phyloP scores from a whole-genome alignment of 2,329 filamentous ascomycete genomes.

The Verticillium dahliae region DNA sequence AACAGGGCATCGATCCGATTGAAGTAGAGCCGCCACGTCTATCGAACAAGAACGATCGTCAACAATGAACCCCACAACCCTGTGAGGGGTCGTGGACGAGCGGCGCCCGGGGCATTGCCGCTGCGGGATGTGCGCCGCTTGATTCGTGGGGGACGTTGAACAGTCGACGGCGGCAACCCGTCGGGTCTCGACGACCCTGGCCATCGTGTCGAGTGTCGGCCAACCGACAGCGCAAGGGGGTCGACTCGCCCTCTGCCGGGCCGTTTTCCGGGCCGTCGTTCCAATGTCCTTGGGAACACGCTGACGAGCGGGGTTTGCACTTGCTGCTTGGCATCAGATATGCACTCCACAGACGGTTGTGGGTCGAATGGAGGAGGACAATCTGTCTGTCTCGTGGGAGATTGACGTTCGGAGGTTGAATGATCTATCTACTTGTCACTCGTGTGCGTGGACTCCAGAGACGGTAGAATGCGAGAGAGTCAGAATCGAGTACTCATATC shows the following conservation, averaged over 20 bases:
- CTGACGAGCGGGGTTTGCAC: too few relatives aligned
- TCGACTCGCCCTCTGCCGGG: neutral
- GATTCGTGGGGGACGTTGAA: neutral
- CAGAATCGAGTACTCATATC: too few relatives aligned
- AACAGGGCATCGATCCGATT: neutral
- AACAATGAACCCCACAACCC: neutral
- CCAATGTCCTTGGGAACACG: neutral
- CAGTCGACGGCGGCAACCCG: neutral
- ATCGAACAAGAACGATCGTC: neutral
- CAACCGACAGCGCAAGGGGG: neutral
- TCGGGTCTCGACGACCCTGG: neutral
- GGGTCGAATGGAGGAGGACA: too few relatives aligned
- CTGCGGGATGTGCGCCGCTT: neutral
- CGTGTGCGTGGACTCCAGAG: too few relatives aligned
- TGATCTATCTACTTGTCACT: too few relatives aligned
- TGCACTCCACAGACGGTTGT: too few relatives aligned
- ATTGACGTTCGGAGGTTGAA: too few relatives aligned
- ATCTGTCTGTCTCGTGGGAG: too few relatives aligned
- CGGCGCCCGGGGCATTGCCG: neutral
- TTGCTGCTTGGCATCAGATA: too few relatives aligned
- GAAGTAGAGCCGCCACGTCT: neutral
- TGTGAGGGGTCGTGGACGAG: neutral
- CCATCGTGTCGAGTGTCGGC: neutral
- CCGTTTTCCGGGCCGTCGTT: neutral
- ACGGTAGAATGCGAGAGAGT: too few relatives aligned